Conservation (phyloP, 2,329 filamentous ascomycete species). For the Cytospora piceicola region DNA sequence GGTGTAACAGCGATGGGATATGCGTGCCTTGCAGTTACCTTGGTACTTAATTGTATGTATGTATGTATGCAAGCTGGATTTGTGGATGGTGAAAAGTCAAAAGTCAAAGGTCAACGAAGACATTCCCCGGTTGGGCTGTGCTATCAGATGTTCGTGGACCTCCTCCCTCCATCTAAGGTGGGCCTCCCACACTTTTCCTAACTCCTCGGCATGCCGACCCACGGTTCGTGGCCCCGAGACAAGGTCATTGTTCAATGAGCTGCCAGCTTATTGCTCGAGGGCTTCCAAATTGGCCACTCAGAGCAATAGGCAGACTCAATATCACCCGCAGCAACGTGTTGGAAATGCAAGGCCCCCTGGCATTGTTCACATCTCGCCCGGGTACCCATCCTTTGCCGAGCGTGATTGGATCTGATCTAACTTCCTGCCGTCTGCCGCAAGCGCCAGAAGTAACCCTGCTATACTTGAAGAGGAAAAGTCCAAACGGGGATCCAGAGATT, state of each 20-base stretch:
- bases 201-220: background rate
- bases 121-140: background rate
- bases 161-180: slow-evolving; percentile 1
- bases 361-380: slow-evolving; percentile 29
- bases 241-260: slow-evolving; percentile 6
- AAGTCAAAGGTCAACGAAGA: too few species aligned
- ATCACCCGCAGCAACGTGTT: slow-evolving; percentile 27
- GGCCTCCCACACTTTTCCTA: background rate
- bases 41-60: too few species aligned
- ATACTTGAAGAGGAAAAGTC: slow-evolving; percentile 20
- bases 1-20: slow-evolving; percentile 12
- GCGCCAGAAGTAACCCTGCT: slow-evolving; percentile 24
- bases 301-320: slow-evolving; percentile 12
- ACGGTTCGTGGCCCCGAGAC: slow-evolving; percentile 2
- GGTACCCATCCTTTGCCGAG: background rate
- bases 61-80: background rate
- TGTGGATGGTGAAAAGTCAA: slow-evolving; percentile 7
- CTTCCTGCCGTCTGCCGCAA: slow-evolving; percentile 28
- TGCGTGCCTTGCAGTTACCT: background rate
- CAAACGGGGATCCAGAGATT: background rate
- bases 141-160: slow-evolving; percentile 22
- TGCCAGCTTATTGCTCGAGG: background rate
- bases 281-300: slow-evolving; percentile 30
- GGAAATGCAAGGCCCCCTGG: slow-evolving; percentile 34
- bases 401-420: slow-evolving; percentile 6